These are phyloP conservation scores for Rhodotorula sp. DNA, from an alignment of 1,284 basidiomycete species.

Conservation along the genomic window DNA sequence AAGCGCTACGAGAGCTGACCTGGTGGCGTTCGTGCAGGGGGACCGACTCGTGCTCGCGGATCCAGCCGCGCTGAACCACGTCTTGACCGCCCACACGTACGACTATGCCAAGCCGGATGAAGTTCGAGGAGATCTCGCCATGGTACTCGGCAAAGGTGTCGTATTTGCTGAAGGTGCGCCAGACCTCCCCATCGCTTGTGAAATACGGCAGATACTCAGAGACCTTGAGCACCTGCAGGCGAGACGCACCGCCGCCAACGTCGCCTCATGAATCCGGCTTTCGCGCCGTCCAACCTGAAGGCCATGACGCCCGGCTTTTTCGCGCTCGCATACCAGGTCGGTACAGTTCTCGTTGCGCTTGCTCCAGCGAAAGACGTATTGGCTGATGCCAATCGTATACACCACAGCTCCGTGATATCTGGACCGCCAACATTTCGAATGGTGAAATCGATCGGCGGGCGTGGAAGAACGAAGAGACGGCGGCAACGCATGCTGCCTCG, in stretches of 20 bases:
- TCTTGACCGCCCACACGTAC: slow-evolving; percentile 60
- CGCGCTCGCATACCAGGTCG: slow-evolving; percentile 57
- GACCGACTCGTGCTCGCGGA: slow-evolving; percentile 62
- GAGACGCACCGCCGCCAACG: slow-evolving; percentile 41
- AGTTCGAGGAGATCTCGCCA: slow-evolving; percentile 57
- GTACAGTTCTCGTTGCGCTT: no score
- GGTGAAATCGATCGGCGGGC: slow-evolving; percentile 8
- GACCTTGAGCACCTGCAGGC: slow-evolving; percentile 9
- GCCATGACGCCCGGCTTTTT: slow-evolving; percentile 63
- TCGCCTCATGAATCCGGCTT: slow-evolving; percentile 55
- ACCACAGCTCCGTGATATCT: slow-evolving; percentile 25
- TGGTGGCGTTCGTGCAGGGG: slow-evolving; percentile 6
- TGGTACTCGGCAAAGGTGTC: slow-evolving; percentile 46
- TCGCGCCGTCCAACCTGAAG: slow-evolving; percentile 59
- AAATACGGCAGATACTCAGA: background rate
- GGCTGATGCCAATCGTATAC: no score
- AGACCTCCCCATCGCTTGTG: background rate
- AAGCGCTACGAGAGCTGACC: background rate
- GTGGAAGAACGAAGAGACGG: slow-evolving; percentile 29
- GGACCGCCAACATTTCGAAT: background rate
- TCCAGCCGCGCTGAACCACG: slow-evolving; percentile 61
- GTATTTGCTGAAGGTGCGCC: slow-evolving; percentile 52
- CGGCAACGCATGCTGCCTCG: slow-evolving; percentile 4
- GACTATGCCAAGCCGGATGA: slow-evolving; percentile 66
- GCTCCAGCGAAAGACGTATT: no score